Base-by-base conservation (phyloP, 2,329 filamentous ascomycete genomes). In the Trichoderma afroharzianum region DNA sequence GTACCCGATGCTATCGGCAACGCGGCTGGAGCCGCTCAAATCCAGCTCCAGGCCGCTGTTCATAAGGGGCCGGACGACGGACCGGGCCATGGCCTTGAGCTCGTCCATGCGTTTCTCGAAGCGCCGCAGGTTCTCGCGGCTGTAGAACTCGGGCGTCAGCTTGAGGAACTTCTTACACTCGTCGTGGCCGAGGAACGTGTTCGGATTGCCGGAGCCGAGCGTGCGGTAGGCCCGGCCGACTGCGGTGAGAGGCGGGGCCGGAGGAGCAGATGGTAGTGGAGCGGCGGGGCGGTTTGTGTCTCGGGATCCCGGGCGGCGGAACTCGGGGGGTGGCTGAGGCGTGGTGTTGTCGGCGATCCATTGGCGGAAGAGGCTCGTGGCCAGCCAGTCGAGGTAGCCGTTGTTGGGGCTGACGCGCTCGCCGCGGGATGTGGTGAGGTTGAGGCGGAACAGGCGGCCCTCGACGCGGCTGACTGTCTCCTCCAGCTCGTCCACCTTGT, bases 331-430 rank as follows among this genome's bases (percentile, higher is more conserved):
- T 14, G 83, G 89, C 4, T 91, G 87, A 0, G 93, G 92, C 2
- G 93, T 92, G 5, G 93, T 97, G 80, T 94, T 95, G 77, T 98
- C 95, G 4, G 94, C 93, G 7, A 98, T 86, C 94, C 95, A 98
- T 81, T 97, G 94, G 4, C 95, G 88, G 82, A 98, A 98, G 14
- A 97, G 85, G 55, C 90, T 93, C 63, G 97, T 89, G 21, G 90
- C 94, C 7, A 97, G 88, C 95, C 95, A 98, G 81, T 97, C 94
- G 26, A 97, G 85, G 80, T 95, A 97, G 68, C 90, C 90, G 63
- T 91, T 96, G 24, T 86, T 85, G 0, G 95, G 95, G 3, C 87
- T 91, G 58, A 98, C 92, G 68, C 94, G 89, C 79, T 98, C 94
- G 68, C 95, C 95, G 74, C 91, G 86, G 12, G 90, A 88, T 24